Conservation (phyloP, 257 asterid genomes). For the Vinca minor region DNA sequence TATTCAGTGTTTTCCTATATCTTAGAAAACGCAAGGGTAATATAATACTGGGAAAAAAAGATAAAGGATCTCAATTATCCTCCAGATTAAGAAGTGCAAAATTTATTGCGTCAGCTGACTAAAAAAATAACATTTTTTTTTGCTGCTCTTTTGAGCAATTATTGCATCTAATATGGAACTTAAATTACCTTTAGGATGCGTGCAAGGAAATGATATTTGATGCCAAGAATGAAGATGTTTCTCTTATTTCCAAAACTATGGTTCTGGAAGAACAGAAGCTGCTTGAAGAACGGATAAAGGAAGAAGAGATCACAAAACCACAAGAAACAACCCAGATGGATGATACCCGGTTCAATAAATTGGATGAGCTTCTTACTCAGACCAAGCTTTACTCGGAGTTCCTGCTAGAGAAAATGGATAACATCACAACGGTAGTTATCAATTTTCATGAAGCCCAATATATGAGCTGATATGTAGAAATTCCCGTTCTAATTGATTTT, state of each 20-base stretch:
- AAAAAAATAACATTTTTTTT: not conserved
- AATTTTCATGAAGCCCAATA: not conserved
- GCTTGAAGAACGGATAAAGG: slow-evolving; percentile 42
- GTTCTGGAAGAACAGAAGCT: slow-evolving; percentile 53
- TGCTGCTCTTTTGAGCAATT: too few species aligned
- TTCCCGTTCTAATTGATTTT: slow-evolving; percentile 12
- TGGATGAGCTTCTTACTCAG: slow-evolving; percentile 94
- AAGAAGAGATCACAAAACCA: slow-evolving; percentile 31
- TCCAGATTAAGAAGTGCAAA: not conserved
- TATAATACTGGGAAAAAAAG: not conserved
- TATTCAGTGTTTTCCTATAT: not conserved
- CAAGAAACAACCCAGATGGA: slow-evolving; percentile 44
- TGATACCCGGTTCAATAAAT: slow-evolving; percentile 59
- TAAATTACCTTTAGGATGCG: slow-evolving; percentile 35
- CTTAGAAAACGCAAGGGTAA: not conserved
- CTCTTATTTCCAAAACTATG: slow-evolving; percentile 42
- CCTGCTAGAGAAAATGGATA: slow-evolving; percentile 91
- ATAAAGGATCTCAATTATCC: not conserved
- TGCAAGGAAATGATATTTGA: slow-evolving; percentile 34
- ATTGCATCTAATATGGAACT: slow-evolving; percentile 10
- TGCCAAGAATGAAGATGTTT: slow-evolving; percentile 31
- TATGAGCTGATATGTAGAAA: slow-evolving; percentile 5
- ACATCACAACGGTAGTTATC: slow-evolving; percentile 57
- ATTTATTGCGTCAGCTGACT: not conserved
- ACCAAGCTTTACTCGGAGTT: slow-evolving; percentile 87